Base-by-base conservation (phyloP, 257 asterid species). In the Nicotiana attenuata region DNA sequence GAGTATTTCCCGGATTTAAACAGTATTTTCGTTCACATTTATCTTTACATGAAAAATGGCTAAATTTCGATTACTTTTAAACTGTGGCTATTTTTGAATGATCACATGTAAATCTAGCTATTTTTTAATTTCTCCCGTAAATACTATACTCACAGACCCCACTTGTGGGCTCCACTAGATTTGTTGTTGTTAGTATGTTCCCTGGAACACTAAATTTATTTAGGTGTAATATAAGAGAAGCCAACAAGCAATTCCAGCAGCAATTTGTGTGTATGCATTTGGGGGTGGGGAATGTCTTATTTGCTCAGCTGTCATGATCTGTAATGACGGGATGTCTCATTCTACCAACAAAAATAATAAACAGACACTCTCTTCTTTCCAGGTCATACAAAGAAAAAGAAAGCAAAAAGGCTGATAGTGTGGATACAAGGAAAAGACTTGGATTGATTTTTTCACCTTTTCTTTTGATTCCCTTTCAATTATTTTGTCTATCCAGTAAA, bases 231-330 rank as follows among this genome's bases (percentile, higher is more conserved):
- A 22, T 14, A 1, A 65, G 16, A 80, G 65, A 77, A 82, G 78
- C 71, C 79, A 83, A 65, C 77, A 81, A 79, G 73, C 41, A 69
- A 69, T 19, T 73, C 38, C 60, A 52, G 80, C 64, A 26, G 20
- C 45, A 75, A 41, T 26, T 5, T 60, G 77, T 78, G 24, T 68
- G 64, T 78, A 55, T 76, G 85, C 38, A 57, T 71, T 64, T 81
- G 55, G 67, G 26, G 29, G 57, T n/a, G 66, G 81, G 84, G 79
- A 67, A 61, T 78, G 81, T 66, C 81, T 84, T 87, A 85, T 85
- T 88, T 85, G 79, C 83, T 88, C 86, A 65, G 83, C 88, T 89
- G 92, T 87, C 91, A 83, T 84, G 84, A 82, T 86, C 88, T 86
- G 67, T 65, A 81, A 24, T 59, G 84, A 82, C 17, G 78, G 80